These are phyloP conservation scores for Fusarium sp. DNA, from an alignment of 2,329 filamentous ascomycete genomes.

Conservation along the genomic window DNA sequence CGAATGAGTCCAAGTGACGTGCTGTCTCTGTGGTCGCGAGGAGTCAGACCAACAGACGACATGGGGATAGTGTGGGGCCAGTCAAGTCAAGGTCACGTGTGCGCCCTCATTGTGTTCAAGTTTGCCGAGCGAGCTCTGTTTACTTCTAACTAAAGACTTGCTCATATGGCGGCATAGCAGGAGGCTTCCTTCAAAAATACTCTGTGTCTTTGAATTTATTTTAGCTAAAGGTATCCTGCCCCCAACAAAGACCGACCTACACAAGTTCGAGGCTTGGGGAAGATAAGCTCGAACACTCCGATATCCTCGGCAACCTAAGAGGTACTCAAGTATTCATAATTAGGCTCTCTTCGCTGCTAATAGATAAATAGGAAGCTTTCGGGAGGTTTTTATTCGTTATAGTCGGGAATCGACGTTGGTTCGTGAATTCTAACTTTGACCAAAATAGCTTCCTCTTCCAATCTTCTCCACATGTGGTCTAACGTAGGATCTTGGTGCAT, in stretches of 20 bases:
- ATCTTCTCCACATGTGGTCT: neutral
- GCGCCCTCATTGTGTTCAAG: neutral
- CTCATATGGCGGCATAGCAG: no score
- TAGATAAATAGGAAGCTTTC: neutral
- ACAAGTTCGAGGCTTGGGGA: neutral
- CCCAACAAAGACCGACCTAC: neutral
- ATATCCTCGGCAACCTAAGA: neutral
- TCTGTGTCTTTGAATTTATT: no score
- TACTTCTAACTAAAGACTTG: no score
- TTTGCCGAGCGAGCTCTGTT: neutral
- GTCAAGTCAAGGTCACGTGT: neutral
- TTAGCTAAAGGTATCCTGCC: no score
- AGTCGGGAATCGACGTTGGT: neutral
- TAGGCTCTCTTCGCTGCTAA: neutral
- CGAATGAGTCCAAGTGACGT: neutral
- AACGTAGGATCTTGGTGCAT: neutral
- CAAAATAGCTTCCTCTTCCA: neutral
- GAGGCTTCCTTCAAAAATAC: no score
- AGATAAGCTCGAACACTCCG: neutral
- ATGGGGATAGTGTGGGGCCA: neutral
- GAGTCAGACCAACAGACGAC: neutral
- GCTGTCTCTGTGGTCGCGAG: neutral
- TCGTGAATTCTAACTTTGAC: neutral
- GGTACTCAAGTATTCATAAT: neutral
- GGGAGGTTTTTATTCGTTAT: neutral